Evolutionary conservation across 192 early-diverging fungal species (phyloP).

Genomic region (Podila horticola): DNA sequence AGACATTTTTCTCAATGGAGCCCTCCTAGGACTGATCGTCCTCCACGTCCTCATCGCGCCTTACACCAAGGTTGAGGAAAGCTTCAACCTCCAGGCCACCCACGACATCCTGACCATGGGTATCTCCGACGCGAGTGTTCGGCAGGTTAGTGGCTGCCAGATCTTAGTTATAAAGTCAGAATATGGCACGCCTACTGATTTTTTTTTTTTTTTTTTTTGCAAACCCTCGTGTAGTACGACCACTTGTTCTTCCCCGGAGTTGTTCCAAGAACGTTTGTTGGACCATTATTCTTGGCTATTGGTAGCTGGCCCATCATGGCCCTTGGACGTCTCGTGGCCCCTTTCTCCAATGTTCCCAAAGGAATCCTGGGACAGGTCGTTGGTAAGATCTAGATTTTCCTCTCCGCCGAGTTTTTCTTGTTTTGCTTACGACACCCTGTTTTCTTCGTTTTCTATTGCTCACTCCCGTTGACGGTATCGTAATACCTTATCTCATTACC

Average conservation of each 20-base stretch:
- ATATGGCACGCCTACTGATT: background rate
- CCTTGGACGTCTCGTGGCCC: constrained; percentile 20
- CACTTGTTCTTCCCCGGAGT: constrained; percentile 95
- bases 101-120: constrained; percentile 86
- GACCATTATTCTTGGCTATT: constrained; percentile 73
- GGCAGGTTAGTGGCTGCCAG: constrained; percentile 19
- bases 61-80: constrained; percentile 97
- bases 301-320: constrained; percentile 60
- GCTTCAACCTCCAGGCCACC: constrained; percentile 93
- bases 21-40: constrained; percentile 18
- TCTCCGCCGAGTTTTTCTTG: background rate
- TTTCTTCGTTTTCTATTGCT: background rate
- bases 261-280: constrained; percentile 93
- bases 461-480: background rate
- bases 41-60: constrained; percentile 64
- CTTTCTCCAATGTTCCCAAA: constrained; percentile 38
- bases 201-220: constrained; percentile 5
- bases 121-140: constrained; percentile 28
- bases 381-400: constrained; percentile 23
- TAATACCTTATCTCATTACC: constrained; percentile 5
- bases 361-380: constrained; percentile 51
- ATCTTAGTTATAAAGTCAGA: background rate
- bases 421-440: background rate
- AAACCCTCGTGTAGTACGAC: constrained; percentile 65
- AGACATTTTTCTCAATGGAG: constrained; percentile 7